These are phyloP conservation scores for Lotus japonicus DNA, from an alignment of 306 rosid genomes.

Conservation along the genomic window DNA sequence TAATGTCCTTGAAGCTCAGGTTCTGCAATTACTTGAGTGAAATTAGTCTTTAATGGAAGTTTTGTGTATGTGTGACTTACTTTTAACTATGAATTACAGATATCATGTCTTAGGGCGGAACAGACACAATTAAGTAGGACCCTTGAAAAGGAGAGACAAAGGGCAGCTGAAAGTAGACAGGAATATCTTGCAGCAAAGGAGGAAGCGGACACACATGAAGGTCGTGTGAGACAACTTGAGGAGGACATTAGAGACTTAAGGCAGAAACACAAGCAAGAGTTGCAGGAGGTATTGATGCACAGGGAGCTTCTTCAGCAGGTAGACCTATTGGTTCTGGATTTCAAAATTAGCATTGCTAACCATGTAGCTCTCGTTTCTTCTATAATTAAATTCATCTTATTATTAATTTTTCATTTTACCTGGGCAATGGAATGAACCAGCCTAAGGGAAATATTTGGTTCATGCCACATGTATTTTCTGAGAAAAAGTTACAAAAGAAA, in stretches of 20 bases:
- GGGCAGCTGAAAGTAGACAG: constrained; percentile 99
- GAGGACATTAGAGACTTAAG: constrained; percentile 70
- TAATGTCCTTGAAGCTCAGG: constrained; percentile 99
- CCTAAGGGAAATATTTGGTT: background rate
- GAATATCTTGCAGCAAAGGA: constrained; percentile 94
- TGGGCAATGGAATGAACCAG: constrained; percentile 8
- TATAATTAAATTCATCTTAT: background rate
- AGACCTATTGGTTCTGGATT: constrained; percentile 22
- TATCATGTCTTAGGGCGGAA: constrained; percentile 95
- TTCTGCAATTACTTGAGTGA: constrained; percentile 31
- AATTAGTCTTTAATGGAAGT: constrained; percentile 12
- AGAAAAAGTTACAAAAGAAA: constrained; percentile 12
- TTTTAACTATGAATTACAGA: constrained; percentile 47
- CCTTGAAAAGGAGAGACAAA: constrained; percentile 95
- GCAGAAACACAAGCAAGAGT: constrained; percentile 88
- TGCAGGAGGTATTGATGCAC: constrained; percentile 76
- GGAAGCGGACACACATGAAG: constrained; percentile 97
- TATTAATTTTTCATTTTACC: background rate
- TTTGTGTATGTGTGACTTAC: constrained; percentile 18
- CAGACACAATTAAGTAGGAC: constrained; percentile 88
- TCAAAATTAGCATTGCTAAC: background rate
- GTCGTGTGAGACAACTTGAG: constrained; percentile 88
- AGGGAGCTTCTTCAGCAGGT: constrained; percentile 95
- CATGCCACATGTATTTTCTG: background rate
- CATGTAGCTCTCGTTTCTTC: constrained; percentile 12